phyloP scores from a whole-genome alignment of 345 rosid species.

The Gossypium anomalum region DNA sequence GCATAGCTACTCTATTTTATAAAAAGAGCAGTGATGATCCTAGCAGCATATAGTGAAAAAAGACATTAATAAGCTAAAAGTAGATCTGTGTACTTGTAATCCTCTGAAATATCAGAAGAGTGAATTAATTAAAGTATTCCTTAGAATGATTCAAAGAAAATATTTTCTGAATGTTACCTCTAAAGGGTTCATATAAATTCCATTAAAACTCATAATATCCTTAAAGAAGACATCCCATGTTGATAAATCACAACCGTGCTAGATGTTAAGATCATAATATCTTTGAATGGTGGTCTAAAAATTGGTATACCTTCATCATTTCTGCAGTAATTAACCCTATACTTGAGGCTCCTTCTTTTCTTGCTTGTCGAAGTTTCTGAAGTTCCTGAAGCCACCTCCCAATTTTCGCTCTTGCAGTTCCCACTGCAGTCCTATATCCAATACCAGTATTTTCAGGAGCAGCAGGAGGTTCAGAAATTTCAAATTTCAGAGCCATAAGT shows the following conservation, averaged over 20 bases:
- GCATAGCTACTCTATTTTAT: not conserved
- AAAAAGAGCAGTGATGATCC: not conserved
- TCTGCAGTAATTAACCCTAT: conserved; percentile 62
- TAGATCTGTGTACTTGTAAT: not conserved
- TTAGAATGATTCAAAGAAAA: not conserved
- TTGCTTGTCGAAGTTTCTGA: conserved; percentile 70
- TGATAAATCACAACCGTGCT: conserved; percentile 6
- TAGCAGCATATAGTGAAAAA: not conserved
- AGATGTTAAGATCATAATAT: not conserved
- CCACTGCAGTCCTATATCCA: conserved; percentile 61
- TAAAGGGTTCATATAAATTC: conserved; percentile 5
- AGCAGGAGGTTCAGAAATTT: conserved; percentile 43
- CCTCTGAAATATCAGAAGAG: conserved; percentile 8
- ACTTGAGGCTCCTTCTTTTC: conserved; percentile 62
- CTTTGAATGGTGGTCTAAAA: conserved; percentile 8
- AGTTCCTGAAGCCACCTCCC: conserved; percentile 87
- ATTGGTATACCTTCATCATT: conserved; percentile 56
- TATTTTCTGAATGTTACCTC: not conserved
- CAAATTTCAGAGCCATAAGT: conserved; percentile 75
- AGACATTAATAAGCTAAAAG: not conserved
- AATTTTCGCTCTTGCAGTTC: conserved; percentile 66
- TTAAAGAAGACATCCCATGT: not conserved
- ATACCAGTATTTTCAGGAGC: conserved; percentile 51
- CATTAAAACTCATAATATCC: not conserved
- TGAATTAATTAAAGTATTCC: not conserved